Evolutionary conservation across 768 basidiomycete species (phyloP).

Genomic region (Porpolomopsis calyptriformis): DNA sequence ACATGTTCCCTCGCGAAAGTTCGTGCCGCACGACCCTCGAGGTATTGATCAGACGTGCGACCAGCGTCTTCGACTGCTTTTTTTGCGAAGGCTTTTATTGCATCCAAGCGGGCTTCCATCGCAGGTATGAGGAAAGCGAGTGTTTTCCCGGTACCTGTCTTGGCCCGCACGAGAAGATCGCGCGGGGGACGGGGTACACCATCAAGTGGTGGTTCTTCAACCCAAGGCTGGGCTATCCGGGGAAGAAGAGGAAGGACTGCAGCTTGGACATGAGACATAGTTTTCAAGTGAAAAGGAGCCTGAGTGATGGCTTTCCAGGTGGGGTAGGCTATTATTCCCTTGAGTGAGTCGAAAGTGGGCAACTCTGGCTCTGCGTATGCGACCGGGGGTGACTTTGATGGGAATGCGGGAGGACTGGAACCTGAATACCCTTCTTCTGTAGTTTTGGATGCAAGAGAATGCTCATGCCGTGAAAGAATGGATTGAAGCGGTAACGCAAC

Average conservation of each 20-base stretch:
- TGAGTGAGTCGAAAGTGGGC: slow-evolving; percentile 27
- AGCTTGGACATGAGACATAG: slow-evolving; percentile 77
- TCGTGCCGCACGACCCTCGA: slow-evolving; percentile 22
- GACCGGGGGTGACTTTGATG: background rate
- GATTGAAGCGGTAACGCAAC: background rate
- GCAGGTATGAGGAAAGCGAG: slow-evolving; percentile 82
- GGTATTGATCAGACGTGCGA: slow-evolving; percentile 19
- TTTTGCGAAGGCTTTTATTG: slow-evolving; percentile 36
- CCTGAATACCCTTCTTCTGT: background rate
- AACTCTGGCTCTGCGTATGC: slow-evolving; percentile 10
- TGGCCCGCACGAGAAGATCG: slow-evolving; percentile 79
- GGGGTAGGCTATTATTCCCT: slow-evolving; percentile 26
- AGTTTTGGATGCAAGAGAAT: background rate
- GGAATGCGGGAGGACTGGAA: slow-evolving; percentile 1
- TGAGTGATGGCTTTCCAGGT: slow-evolving; percentile 51
- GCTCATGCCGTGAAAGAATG: background rate
- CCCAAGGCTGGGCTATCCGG: slow-evolving; percentile 45
- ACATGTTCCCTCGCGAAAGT: slow-evolving; percentile 37
- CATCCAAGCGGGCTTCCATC: slow-evolving; percentile 61
- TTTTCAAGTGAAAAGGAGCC: slow-evolving; percentile 52
- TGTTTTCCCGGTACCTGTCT: slow-evolving; percentile 86
- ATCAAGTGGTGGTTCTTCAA: slow-evolving; percentile 19
- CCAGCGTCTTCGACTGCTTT: slow-evolving; percentile 35
- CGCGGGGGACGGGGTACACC: slow-evolving; percentile 31
- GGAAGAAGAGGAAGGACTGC: slow-evolving; percentile 72